Percentiles rank a stretch among this genome's conserved stretches.
phyloP scores from a whole-genome alignment of 768 basidiomycete species.

The Suillus lakei region DNA sequence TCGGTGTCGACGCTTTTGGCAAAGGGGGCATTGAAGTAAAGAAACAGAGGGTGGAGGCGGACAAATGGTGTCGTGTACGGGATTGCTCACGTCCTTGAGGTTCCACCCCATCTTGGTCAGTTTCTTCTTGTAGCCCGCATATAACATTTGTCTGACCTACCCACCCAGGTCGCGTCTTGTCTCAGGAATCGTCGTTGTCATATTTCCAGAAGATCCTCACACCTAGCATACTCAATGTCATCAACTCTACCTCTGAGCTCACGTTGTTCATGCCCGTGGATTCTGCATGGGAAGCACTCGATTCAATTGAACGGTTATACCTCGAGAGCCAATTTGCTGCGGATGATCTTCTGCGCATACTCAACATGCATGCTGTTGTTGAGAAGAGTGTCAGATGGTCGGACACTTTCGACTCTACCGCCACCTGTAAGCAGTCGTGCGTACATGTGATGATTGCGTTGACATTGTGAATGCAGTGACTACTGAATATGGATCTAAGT shows the following conservation, averaged over 20 bases:
- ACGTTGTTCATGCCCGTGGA: slow-evolving; percentile 91
- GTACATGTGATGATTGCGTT: background rate
- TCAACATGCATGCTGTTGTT: slow-evolving; percentile 77
- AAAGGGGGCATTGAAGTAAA: slow-evolving; percentile 72
- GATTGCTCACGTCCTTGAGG: slow-evolving; percentile 72
- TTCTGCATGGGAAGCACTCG: slow-evolving; percentile 79
- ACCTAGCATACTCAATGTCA: slow-evolving; percentile 53
- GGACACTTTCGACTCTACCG: slow-evolving; percentile 56
- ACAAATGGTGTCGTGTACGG: slow-evolving; percentile 83
- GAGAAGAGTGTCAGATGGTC: slow-evolving; percentile 67
- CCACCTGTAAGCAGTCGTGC: slow-evolving; percentile 53
- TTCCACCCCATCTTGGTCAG: slow-evolving; percentile 78
- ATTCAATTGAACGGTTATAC: slow-evolving; percentile 81
- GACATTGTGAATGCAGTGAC: slow-evolving; percentile 53
- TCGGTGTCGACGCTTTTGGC: slow-evolving; percentile 82
- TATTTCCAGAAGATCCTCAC: slow-evolving; percentile 80
- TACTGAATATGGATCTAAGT: slow-evolving; percentile 66
- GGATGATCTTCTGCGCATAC: slow-evolving; percentile 76
- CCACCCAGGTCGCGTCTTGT: slow-evolving; percentile 61
- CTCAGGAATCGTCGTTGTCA: slow-evolving; percentile 62
- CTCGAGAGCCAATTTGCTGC: slow-evolving; percentile 87
- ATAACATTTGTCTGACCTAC: slow-evolving; percentile 3
- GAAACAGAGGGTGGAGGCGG: slow-evolving; percentile 58
- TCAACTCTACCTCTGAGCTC: slow-evolving; percentile 72
- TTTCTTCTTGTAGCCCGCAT: slow-evolving; percentile 11